phyloP scores from a whole-genome alignment of 768 basidiomycete species.

The Suillus subalutaceus region DNA sequence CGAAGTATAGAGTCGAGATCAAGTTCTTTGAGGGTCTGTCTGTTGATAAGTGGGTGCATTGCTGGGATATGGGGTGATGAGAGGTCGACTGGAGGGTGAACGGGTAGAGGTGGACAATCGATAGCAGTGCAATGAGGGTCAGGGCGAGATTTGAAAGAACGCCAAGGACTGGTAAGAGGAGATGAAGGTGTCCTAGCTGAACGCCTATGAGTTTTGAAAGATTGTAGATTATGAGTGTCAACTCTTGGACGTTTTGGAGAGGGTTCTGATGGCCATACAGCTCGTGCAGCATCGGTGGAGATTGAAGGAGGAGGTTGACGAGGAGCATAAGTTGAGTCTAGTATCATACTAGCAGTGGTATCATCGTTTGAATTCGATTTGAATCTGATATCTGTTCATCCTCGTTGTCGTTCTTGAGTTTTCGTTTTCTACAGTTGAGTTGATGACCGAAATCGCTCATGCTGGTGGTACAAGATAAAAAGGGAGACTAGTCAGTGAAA shows the following conservation, averaged over 20 bases:
- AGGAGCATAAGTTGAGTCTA: conserved; percentile 33
- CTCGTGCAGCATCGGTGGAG: conserved; percentile 29
- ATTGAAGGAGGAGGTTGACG: conserved; percentile 43
- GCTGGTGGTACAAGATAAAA: conserved; percentile 11
- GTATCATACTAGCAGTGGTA: conserved; percentile 27
- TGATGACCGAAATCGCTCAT: conserved; percentile 71
- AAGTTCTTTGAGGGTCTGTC: conserved; percentile 80
- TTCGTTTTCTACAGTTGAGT: conserved; percentile 65
- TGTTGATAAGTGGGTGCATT: conserved; percentile 75
- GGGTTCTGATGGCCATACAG: conserved; percentile 44
- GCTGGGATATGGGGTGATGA: conserved; percentile 64
- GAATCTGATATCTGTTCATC: conserved; percentile 36
- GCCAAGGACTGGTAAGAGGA: conserved; percentile 31
- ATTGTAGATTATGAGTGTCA: conserved; percentile 22
- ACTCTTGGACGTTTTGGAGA: conserved; percentile 33
- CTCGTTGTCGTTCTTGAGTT: conserved; percentile 68
- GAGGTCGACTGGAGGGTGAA: conserved; percentile 42
- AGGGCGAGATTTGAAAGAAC: conserved; percentile 23
- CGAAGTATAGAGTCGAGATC: conserved; percentile 85
- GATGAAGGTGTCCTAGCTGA: conserved; percentile 22
- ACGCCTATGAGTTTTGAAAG: conserved; percentile 21
- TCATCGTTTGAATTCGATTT: conserved; percentile 29
- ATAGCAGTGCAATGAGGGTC: conserved; percentile 27
- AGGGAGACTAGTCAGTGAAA: conserved; percentile 11
- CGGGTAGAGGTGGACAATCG: conserved; percentile 22